phyloP scores from a whole-genome alignment of 805 yeast genomes.

The Cyberlindnera xylosilytica region DNA sequence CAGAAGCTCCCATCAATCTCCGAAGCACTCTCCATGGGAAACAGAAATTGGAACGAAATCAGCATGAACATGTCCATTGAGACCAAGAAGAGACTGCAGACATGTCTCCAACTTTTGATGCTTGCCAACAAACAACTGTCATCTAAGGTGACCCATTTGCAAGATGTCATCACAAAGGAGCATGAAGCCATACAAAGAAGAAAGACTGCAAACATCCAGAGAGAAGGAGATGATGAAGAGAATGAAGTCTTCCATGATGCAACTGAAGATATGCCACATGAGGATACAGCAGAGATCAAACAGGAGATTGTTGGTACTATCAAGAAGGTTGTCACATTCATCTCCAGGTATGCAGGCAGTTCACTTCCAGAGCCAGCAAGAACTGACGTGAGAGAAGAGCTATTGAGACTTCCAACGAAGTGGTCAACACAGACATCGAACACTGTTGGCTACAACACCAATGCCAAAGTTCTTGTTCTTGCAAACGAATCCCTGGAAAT shows the following conservation, averaged over 20 bases:
- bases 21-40: constrained; percentile 34
- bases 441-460: constrained; percentile 34
- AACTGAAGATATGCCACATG: constrained; percentile 21
- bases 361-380: constrained; percentile 78
- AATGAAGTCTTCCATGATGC: constrained; percentile 34
- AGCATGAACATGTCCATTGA: constrained; percentile 52
- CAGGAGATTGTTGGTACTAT: constrained; percentile 86
- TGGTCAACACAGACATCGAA: constrained; percentile 48
- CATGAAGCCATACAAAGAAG: constrained; percentile 21
- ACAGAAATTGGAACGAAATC: constrained; percentile 33
- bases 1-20: constrained; percentile 35
- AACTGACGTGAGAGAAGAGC: constrained; percentile 72
- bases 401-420: constrained; percentile 70
- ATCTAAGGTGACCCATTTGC: constrained; percentile 61
- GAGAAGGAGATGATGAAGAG: constrained; percentile 21
- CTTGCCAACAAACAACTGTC: constrained; percentile 78
- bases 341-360: constrained; percentile 79
- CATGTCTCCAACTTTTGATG: constrained; percentile 75
- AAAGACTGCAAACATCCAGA: background rate
- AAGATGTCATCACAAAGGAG: constrained; percentile 52
- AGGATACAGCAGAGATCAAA: constrained; percentile 44
- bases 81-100: constrained; percentile 69
- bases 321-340: constrained; percentile 79
- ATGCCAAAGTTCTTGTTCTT: constrained; percentile 71
- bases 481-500: constrained; percentile 87